A percentile compares a stretch with the other conserved stretches of the same genome.
Evolutionary conservation across 345 rosid genomes (phyloP).

Genomic region (sweet orange (Citrus sinensis)): DNA sequence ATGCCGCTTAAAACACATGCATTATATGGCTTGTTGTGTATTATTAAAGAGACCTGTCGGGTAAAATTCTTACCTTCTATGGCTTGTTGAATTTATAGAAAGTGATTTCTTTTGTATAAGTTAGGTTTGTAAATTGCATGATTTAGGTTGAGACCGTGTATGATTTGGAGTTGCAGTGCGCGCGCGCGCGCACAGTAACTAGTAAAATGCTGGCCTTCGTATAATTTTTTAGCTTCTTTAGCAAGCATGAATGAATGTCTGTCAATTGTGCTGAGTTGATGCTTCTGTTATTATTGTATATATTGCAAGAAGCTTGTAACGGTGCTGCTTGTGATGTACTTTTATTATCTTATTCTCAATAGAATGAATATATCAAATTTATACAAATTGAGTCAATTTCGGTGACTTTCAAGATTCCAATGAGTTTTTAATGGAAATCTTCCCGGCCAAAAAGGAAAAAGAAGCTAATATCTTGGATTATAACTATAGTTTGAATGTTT

Average conservation of each 20-base stretch:
- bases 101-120: background rate
- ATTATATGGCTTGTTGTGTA: background rate
- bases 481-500: background rate
- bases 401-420: background rate
- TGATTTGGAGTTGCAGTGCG: background rate
- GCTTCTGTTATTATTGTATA: background rate
- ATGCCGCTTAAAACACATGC: background rate
- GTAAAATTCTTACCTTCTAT: background rate
- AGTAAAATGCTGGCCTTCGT: no score
- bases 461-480: background rate
- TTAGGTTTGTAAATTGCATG: background rate
- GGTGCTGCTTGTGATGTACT: background rate
- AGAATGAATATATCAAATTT: background rate
- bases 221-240: background rate
- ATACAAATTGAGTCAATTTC: background rate
- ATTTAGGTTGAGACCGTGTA: background rate
- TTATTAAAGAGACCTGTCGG: background rate
- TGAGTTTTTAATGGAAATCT: background rate
- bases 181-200: fast-evolving
- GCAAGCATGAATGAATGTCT: background rate
- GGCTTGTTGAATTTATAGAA: background rate
- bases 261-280: background rate
- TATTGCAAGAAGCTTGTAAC: background rate
- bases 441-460: background rate
- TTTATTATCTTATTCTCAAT: background rate